Conservation (phyloP, 176 grass and related monocot genomes). For the Cymbopogon citratus region DNA sequence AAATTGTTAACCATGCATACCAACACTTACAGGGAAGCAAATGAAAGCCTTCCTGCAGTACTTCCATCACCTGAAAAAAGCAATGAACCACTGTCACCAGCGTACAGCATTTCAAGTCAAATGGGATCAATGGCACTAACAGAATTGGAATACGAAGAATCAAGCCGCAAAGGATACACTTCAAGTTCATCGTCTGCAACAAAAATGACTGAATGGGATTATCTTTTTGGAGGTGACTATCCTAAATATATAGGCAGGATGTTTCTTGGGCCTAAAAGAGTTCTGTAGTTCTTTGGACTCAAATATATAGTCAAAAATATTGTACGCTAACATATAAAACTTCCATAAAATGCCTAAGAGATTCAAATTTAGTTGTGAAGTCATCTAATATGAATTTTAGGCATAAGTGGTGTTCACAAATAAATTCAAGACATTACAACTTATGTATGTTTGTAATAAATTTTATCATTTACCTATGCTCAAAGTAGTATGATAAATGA, state of each 20-base stretch:
- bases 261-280: neutral
- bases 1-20: neutral
- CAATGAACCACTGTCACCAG: neutral
- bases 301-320: neutral
- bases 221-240: slow-evolving; percentile 17
- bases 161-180: neutral
- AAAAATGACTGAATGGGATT: slow-evolving; percentile 16
- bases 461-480: neutral
- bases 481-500: neutral
- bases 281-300: neutral
- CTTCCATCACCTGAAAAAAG: slow-evolving; percentile 14
- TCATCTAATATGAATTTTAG: neutral
- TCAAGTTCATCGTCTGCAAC: slow-evolving; percentile 6
- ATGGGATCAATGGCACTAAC: slow-evolving; percentile 22
- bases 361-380: neutral
- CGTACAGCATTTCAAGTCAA: slow-evolving; percentile 27
- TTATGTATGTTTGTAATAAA: neutral
- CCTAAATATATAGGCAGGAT: neutral
- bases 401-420: neutral
- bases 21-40: slow-evolving; percentile 35
- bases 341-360: neutral
- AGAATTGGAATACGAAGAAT: neutral
- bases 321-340: neutral
- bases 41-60: slow-evolving; percentile 12
- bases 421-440: neutral